Conservation (phyloP, 768 basidiomycete species). For the Lactarius deliciosus region DNA sequence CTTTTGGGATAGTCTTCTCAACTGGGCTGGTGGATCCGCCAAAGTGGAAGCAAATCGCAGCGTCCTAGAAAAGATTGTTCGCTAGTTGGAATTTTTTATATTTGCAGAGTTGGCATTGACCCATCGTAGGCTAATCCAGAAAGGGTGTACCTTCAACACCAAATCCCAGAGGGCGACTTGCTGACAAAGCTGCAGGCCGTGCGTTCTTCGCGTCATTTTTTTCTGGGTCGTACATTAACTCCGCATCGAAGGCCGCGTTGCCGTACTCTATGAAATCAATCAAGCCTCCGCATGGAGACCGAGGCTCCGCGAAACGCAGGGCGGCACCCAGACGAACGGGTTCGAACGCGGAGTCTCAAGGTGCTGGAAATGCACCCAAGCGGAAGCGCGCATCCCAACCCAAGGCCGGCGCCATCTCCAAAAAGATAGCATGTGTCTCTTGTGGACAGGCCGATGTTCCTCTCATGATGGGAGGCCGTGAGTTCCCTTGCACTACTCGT, state of each 20-base stretch:
- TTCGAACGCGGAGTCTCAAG: constrained; percentile 6
- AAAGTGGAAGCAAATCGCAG: constrained; percentile 51
- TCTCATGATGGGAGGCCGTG: constrained; percentile 72
- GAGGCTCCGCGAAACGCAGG: constrained; percentile 39
- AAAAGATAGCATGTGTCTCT: constrained; percentile 52
- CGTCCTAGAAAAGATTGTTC: constrained; percentile 49
- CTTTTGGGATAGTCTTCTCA: constrained; percentile 57
- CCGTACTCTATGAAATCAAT: constrained; percentile 57
- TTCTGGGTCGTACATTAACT: neutral
- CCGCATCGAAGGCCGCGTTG: constrained; percentile 41
- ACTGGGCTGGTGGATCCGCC: constrained; percentile 61
- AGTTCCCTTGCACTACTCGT: constrained; percentile 37
- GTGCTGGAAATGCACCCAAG: constrained; percentile 38
- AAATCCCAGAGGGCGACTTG: constrained; percentile 53
- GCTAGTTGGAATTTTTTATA: constrained; percentile 15
- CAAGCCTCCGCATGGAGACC: constrained; percentile 48
- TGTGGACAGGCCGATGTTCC: constrained; percentile 72
- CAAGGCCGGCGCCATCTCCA: constrained; percentile 39
- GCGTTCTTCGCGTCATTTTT: constrained; percentile 29
- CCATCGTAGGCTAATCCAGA: constrained; percentile 42
- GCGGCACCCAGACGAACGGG: constrained; percentile 36
- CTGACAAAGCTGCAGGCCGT: constrained; percentile 62
- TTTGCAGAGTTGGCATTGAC: neutral
- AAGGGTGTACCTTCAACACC: constrained; percentile 56
- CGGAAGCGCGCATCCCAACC: constrained; percentile 42